phyloP scores from a whole-genome alignment of 2,329 filamentous ascomycete genomes.

The Fusarium oligoseptatum region DNA sequence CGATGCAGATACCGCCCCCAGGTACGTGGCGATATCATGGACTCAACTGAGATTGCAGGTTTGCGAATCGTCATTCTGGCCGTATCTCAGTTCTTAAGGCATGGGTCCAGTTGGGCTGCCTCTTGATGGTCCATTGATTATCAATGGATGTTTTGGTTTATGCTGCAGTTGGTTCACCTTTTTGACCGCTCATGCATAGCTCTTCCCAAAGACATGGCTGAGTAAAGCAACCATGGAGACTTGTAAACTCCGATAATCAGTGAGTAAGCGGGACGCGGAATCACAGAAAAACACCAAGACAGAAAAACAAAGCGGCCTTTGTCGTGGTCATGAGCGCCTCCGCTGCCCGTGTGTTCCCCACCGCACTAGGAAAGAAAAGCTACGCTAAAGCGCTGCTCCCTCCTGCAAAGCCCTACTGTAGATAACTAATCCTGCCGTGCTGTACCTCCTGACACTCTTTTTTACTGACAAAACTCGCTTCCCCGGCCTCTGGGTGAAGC shows the following conservation, averaged over 20 bases:
- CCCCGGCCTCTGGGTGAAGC: slow-evolving; percentile 11
- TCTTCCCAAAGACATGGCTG: neutral
- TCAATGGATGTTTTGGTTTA: neutral
- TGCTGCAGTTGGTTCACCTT: neutral
- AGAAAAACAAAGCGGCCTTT: slow-evolving; percentile 7
- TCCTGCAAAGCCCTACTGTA: neutral
- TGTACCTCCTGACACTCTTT: neutral
- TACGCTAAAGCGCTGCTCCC: slow-evolving; percentile 5
- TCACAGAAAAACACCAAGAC: slow-evolving; percentile 14
- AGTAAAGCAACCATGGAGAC: slow-evolving; percentile 16
- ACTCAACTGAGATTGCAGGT: slow-evolving; percentile 10
- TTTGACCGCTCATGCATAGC: neutral
- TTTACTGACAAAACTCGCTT: slow-evolving; percentile 9
- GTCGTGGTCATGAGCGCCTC: slow-evolving; percentile 19
- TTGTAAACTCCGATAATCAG: slow-evolving; percentile 9
- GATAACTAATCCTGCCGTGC: slow-evolving; percentile 5
- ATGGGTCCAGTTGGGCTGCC: slow-evolving; percentile 16
- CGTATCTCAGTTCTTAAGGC: slow-evolving; percentile 19
- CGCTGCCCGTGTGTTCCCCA: slow-evolving; percentile 10
- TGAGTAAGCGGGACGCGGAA: slow-evolving; percentile 33
- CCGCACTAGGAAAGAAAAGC: slow-evolving; percentile 12
- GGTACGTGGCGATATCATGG: slow-evolving; percentile 21
- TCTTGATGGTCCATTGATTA: neutral
- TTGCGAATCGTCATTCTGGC: slow-evolving; percentile 21
- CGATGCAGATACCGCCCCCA: slow-evolving; percentile 28